These are phyloP conservation scores for Hypoxylon subgilvum DNA, from an alignment of 495 filamentous ascomycete genomes.

Conservation along the genomic window DNA sequence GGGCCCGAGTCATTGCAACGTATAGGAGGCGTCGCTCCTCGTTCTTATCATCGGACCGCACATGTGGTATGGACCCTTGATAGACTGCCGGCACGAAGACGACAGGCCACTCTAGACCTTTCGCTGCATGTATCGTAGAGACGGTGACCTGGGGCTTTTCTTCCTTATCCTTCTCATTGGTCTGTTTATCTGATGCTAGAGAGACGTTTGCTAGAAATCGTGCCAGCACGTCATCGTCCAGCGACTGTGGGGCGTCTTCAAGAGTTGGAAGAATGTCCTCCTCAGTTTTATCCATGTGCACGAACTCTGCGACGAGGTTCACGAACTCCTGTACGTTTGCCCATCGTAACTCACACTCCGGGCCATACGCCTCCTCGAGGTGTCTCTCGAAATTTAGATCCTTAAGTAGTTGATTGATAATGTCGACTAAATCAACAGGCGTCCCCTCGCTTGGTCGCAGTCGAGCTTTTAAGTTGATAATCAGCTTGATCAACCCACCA, in stretches of 20 bases:
- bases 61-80: slow-evolving; percentile 91
- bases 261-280: slow-evolving; percentile 79
- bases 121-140: slow-evolving; percentile 95
- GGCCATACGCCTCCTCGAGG: slow-evolving; percentile 69
- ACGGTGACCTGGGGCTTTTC: slow-evolving; percentile 77
- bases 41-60: slow-evolving; percentile 84
- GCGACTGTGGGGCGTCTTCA: slow-evolving; percentile 74
- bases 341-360: slow-evolving; percentile 85
- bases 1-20: slow-evolving; percentile 96
- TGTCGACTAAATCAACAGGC: slow-evolving; percentile 64
- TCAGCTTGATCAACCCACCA: slow-evolving; percentile 54
- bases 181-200: slow-evolving; percentile 75
- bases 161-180: slow-evolving; percentile 63
- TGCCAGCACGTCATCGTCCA: slow-evolving; percentile 71
- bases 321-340: slow-evolving; percentile 90
- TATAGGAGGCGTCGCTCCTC: slow-evolving; percentile 93
- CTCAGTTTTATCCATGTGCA: slow-evolving; percentile 52
- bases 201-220: slow-evolving; percentile 89
- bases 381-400: slow-evolving; percentile 76
- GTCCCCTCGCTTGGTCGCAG: slow-evolving; percentile 53
- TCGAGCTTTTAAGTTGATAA: slow-evolving; percentile 66
- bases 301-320: slow-evolving; percentile 75
- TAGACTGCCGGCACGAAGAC: slow-evolving; percentile 94
- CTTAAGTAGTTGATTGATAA: slow-evolving; percentile 76
- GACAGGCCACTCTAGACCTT: slow-evolving; percentile 96